Base-by-base conservation (phyloP, 345 rosid species). In the Euphorbia pulcherrima region DNA sequence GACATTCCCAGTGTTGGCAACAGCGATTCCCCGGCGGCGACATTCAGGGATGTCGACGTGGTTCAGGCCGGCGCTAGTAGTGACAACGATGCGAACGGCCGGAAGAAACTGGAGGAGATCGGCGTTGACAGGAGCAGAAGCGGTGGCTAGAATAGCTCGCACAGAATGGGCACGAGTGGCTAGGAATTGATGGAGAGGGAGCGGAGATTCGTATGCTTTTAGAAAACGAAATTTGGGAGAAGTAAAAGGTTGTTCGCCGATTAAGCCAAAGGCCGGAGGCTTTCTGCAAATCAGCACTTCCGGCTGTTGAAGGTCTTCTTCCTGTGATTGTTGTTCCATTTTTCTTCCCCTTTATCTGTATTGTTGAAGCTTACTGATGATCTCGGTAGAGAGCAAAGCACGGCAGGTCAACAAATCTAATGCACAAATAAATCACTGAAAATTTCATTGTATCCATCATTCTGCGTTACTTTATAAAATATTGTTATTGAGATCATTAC, bases 21-120 rank as follows among this genome's bases (percentile, higher is more conserved):
- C 35, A 2, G 69, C 53, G 17, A 90, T 33, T 5, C 86, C 86
- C 1, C 83, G 93, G 24, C 86, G 82, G 37, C 77, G 83, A 78
- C 97, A 88, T 62, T 70, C 93, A 0, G 67, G 65, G 65, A 86
- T 33, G 71, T 88, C 85, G 77, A 86, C 35, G 72, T 86, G 87
- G 71, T 90, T 70, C 68, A 81, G 64, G 50, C 93, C 87, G 47
- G 77, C 81, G 75, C 83, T 79, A 70, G 85, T 65, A 59, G 84
- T 78, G 71, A 86, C 81, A 9, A 87, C 39, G 4, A 90, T 13
- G 56, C 68, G 65, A 33, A 84, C 74, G 8, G 79, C 65, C 18
- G 92, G 84, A 14, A 87, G 86, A 14, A 67, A 48, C 1, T 64
- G 66, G 68, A 90, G 67, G 48, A 65, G 2, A n/a, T 39, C 71